These are phyloP conservation scores for Ceratobasidium sp. DNA, from an alignment of 1,284 basidiomycete genomes.

Conservation along the genomic window DNA sequence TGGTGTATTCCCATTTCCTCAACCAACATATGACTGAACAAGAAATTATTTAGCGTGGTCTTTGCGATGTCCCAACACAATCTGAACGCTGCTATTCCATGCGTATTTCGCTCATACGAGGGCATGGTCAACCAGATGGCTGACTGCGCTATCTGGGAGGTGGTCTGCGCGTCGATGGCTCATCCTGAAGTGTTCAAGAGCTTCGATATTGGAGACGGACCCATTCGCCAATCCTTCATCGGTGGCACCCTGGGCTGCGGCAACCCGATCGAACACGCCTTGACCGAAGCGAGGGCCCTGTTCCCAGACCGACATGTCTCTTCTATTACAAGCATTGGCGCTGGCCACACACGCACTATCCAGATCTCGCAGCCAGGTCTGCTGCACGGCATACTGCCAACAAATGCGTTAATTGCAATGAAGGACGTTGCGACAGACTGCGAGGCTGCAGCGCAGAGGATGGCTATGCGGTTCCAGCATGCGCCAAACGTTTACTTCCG, in stretches of 20 bases:
- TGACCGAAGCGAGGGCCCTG: background rate
- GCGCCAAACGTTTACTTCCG: background rate
- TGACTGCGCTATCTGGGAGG: slow-evolving; percentile 30
- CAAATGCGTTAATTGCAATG: background rate
- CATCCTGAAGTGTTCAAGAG: slow-evolving; percentile 3
- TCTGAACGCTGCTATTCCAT: slow-evolving; percentile 6
- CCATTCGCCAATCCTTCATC: background rate
- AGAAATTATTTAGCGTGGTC: slow-evolving; percentile 2
- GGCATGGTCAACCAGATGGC: background rate
- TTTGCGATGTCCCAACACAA: slow-evolving; percentile 27
- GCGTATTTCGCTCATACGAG: slow-evolving; percentile 18
- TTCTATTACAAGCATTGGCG: slow-evolving; percentile 4
- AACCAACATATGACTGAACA: too few relatives aligned
- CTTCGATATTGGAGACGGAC: background rate
- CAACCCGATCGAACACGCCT: slow-evolving; percentile 7
- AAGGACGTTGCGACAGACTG: slow-evolving; percentile 11
- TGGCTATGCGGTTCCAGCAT: background rate
- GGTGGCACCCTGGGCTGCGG: background rate
- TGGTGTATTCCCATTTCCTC: too few relatives aligned
- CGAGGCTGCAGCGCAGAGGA: background rate
- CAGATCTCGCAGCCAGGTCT: background rate
- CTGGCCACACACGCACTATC: slow-evolving; percentile 1
- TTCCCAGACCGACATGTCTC: slow-evolving; percentile 8
- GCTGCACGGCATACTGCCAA: background rate
- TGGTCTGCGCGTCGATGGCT: slow-evolving; percentile 14